These are phyloP conservation scores for Pseudisothecium myosuroides DNA, from an alignment of 225 moss, liverwort and hornwort species.

Conservation along the genomic window DNA sequence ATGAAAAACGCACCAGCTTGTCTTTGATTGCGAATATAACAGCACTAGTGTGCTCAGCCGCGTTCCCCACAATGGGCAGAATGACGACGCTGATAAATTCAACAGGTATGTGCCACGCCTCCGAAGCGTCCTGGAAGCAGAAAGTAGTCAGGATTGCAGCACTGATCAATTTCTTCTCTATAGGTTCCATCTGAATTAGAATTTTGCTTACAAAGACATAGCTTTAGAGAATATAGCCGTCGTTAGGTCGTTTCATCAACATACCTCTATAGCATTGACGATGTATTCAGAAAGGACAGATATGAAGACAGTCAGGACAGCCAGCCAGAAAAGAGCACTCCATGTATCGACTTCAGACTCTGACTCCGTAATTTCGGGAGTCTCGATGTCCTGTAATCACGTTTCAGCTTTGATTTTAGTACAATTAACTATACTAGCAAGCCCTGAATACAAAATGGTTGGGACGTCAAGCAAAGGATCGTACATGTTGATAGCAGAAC, in stretches of 20 bases:
- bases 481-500: not conserved
- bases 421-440: not conserved
- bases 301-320: conserved; percentile 54
- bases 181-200: not conserved
- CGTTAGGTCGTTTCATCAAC: not conserved
- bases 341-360: conserved; percentile 35
- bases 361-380: conserved; percentile 3
- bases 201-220: not conserved
- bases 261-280: conserved; percentile 61
- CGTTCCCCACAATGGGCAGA: conserved; percentile 85
- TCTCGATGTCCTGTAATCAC: conserved; percentile 17
- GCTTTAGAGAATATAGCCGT: not conserved
- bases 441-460: not conserved
- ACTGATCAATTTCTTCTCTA: not conserved
- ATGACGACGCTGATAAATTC: conserved; percentile 72
- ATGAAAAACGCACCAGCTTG: conserved; percentile 38
- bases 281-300: conserved; percentile 63
- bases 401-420: not conserved
- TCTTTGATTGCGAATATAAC: conserved; percentile 73
- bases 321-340: conserved; percentile 67
- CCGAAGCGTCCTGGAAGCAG: conserved; percentile 43
- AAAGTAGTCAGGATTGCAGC: not conserved
- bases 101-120: conserved; percentile 59
- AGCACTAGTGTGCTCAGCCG: conserved; percentile 84
- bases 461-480: not conserved